These are phyloP conservation scores for Botrytis squamosa DNA, from an alignment of 2,329 filamentous ascomycete species.

Conservation along the genomic window DNA sequence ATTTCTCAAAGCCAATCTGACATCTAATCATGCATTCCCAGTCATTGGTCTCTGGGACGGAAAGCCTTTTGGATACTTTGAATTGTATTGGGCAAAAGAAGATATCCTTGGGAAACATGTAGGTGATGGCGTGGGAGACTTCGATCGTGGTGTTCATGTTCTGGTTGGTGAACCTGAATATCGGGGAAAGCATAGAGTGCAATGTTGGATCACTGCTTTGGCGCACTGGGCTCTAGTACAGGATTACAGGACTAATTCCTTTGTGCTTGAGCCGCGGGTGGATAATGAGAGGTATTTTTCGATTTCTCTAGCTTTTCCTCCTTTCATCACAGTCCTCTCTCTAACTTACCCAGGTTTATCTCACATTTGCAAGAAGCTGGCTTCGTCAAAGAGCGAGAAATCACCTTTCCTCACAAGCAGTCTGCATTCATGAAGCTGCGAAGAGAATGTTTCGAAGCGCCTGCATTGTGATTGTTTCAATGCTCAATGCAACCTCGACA, in stretches of 20 bases:
- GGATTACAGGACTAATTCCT: slow-evolving; percentile 76
- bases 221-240: slow-evolving; percentile 82
- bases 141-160: slow-evolving; percentile 84
- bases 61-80: slow-evolving; percentile 94
- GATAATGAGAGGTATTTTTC: slow-evolving; percentile 79
- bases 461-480: slow-evolving; percentile 43
- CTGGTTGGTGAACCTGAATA: slow-evolving; percentile 92
- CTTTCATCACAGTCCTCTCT: not conserved
- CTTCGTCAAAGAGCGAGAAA: slow-evolving; percentile 83
- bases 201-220: slow-evolving; percentile 77
- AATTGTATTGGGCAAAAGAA: slow-evolving; percentile 98
- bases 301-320: not conserved
- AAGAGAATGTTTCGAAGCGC: slow-evolving; percentile 76
- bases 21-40: slow-evolving; percentile 76
- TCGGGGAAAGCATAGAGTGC: slow-evolving; percentile 72
- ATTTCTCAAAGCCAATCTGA: slow-evolving; percentile 67
- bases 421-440: slow-evolving; percentile 79
- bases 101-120: slow-evolving; percentile 73
- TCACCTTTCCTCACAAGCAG: slow-evolving; percentile 90
- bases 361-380: slow-evolving; percentile 69
- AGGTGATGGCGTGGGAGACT: slow-evolving; percentile 69
- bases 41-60: slow-evolving; percentile 93
- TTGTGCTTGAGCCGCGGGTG: slow-evolving; percentile 85
- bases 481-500: not conserved
- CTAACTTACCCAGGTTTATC: slow-evolving; percentile 51